Conservation (phyloP, 1,139 yeast genomes). For the Yamadazyma jaroonii region DNA sequence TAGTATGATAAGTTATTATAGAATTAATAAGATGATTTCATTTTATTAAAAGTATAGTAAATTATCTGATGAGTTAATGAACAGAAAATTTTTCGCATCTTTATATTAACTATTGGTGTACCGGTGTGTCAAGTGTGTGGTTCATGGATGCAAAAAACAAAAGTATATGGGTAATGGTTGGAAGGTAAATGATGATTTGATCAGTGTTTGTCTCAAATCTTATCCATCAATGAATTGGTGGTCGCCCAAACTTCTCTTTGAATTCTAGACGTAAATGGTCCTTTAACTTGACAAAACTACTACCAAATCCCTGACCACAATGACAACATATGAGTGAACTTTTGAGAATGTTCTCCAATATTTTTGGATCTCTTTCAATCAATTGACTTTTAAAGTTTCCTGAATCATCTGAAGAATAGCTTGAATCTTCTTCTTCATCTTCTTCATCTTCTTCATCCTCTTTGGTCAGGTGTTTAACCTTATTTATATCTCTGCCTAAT, state of each 20-base stretch:
- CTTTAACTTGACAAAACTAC: constrained; percentile 47
- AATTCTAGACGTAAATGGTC: constrained; percentile 49
- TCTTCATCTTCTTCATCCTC: background rate
- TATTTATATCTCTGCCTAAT: background rate
- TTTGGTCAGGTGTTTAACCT: background rate
- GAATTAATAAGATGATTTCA: background rate
- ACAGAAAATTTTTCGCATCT: background rate
- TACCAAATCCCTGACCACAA: constrained; percentile 46
- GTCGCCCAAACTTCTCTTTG: constrained; percentile 14
- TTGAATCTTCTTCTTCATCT: background rate
- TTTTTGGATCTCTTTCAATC: constrained; percentile 9
- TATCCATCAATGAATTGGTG: background rate
- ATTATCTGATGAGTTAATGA: background rate
- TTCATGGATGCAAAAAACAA: background rate
- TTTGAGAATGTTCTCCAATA: constrained; percentile 26
- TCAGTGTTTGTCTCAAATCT: too few relatives aligned
- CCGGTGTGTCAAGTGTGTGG: background rate
- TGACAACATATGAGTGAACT: constrained; percentile 47
- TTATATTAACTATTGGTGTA: too few relatives aligned
- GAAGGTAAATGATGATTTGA: too few relatives aligned
- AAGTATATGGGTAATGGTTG: too few relatives aligned
- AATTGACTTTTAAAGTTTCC: too few relatives aligned
- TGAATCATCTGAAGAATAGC: constrained; percentile 10
- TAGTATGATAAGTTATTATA: background rate
- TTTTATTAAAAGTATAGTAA: too few relatives aligned